Evolutionary conservation across 129 eudicot genomes (phyloP).

Genomic region (Pulicaria dysenterica): DNA sequence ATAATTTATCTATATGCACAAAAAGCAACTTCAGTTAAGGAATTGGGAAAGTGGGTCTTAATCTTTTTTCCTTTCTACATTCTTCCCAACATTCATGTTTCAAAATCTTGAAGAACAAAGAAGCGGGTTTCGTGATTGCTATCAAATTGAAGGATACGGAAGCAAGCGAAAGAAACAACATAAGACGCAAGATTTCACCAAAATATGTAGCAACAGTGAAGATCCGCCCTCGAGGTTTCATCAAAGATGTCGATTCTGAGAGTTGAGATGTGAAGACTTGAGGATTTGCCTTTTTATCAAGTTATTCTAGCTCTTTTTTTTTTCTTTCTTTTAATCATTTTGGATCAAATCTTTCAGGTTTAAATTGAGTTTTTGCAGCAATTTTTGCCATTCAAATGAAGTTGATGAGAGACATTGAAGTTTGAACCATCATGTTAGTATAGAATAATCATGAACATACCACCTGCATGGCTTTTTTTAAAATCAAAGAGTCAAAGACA

Average conservation of each 20-base stretch:
- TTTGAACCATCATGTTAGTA: not conserved
- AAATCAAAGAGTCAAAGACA: no score
- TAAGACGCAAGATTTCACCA: not conserved
- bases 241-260: conserved; percentile 13
- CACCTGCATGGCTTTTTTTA: no score
- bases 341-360: conserved; percentile 3
- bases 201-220: conserved; percentile 12
- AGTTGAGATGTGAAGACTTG: not conserved
- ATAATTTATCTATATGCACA: conserved; percentile 1
- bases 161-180: conserved; percentile 21
- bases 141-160: conserved; percentile 14
- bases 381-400: not conserved
- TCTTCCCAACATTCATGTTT: conserved; percentile 26
- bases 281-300: not conserved
- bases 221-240: not conserved
- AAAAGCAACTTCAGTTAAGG: not conserved
- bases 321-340: conserved; percentile 7
- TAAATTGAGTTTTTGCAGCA: not conserved
- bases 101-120: conserved; percentile 27
- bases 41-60: conserved; percentile 24
- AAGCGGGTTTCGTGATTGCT: conserved; percentile 17
- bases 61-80: conserved; percentile 17
- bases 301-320: conserved; percentile 3
- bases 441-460: not conserved
- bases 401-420: not conserved